Evolutionary conservation across 352 stramenopile species (phyloP).

Genomic region (Globisporangium okanoganense): DNA sequence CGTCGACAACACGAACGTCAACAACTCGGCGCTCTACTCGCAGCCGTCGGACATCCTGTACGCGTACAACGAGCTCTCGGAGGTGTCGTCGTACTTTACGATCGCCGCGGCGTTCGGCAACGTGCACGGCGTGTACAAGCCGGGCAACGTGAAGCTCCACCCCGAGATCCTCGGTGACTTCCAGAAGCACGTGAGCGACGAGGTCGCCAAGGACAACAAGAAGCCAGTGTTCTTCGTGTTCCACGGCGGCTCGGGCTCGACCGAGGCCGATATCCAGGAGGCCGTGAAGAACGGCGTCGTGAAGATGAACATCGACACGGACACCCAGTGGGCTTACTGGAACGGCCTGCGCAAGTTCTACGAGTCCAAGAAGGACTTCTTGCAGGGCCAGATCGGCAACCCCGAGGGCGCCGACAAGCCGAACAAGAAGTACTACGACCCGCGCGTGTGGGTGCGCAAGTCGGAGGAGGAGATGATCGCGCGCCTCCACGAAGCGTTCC

Average conservation of each 20-base stretch:
- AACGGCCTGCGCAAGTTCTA: constrained; percentile 98
- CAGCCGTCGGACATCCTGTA: constrained; percentile 94
- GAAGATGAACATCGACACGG: constrained; percentile 99
- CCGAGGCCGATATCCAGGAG: constrained; percentile 94
- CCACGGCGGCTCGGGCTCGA: constrained; percentile 97
- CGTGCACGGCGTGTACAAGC: constrained; percentile 98
- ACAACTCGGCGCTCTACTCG: constrained; percentile 92
- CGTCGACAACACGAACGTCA: constrained; percentile 96
- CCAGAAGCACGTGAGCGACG: constrained; percentile 85
- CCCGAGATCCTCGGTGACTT: constrained; percentile 96
- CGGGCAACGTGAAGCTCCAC: constrained; percentile 98
- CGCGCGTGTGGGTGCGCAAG: constrained; percentile 96
- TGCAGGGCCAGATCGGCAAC: constrained; percentile 98
- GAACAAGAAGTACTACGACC: constrained; percentile 99
- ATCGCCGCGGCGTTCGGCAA: constrained; percentile 97
- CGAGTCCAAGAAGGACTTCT: constrained; percentile 95
- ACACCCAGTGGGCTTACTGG: constrained; percentile 99
- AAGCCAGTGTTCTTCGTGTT: constrained; percentile 99
- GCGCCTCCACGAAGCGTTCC: constrained; percentile 89
- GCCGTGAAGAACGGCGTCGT: constrained; percentile 96
- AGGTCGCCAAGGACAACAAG: constrained; percentile 75
- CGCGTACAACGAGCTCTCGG: constrained; percentile 93
- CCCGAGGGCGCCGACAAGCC: constrained; percentile 95
- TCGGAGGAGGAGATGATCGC: constrained; percentile 94
- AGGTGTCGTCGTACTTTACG: constrained; percentile 93